Base-by-base conservation (phyloP, 257 asterid genomes). In the Solanum sejunctum region DNA sequence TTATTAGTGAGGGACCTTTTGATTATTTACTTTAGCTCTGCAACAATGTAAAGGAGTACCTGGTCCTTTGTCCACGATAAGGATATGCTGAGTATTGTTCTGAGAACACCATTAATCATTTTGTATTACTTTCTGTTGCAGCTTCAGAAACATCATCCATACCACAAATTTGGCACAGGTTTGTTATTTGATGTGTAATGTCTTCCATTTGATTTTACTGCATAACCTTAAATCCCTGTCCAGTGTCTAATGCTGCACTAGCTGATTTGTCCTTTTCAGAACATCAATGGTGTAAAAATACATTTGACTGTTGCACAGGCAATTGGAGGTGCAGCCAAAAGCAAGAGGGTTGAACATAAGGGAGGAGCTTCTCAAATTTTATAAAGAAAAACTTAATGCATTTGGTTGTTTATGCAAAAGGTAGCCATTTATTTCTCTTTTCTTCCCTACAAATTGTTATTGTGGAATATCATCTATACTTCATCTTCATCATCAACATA, bases 161-260 rank as follows among this genome's bases (percentile, higher is more conserved):
- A 91, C 91, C 98, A 97, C 92, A 97, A 95, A 91, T 95, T 97
- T 87, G 93, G 98, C 92, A 95, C 99, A 91, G 99, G 99, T 97
- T 88, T 83, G 92, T 64, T 28, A 81, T 82, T 21, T 63, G 26
- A 47, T 60, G 49, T 60, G 18, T 55, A 47, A 66, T 81, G 23
- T 67, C 26, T 26, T 45, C 58, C 69, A 85, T 67, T 57, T 82
- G 69, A 60, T 75, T 32, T 12, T 64, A 77, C 21, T 77, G 26
- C 64, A 77, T 75, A 15, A 52, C 82, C 63, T 77, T 52, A 54
- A 77, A 26, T 77, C 82, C 63, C 26, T 52, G 16, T 52, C 64
- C 21, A 52, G 64, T 51, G 21, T 52, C 47, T 77, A 77, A 32
- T 77, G 26, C 63, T 77, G 23, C 64, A 26, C 58, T 77, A 55